Evolutionary conservation across 148 eudicot genomes (phyloP), one percentile per base, ranked within the genome.

Genomic region (Vaccinium darrowii): DNA sequence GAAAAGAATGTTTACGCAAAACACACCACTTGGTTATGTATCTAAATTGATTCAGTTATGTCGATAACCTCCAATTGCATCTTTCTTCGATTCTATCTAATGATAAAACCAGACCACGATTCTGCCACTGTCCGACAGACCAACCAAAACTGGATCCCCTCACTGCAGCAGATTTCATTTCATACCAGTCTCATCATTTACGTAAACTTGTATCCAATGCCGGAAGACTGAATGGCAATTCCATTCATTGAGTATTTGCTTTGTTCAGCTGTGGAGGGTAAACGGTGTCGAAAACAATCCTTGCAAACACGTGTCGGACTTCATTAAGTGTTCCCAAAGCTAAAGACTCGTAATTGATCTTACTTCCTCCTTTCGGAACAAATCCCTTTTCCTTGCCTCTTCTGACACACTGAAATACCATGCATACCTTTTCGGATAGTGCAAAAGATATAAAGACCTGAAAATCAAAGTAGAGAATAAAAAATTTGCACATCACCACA

Each of bases 241-340:
- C 50, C 51, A 8, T 57, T n/a, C 15, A 81, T 67, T 7, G 63
- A 60, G 78, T 60, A 49, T 13, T 60, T 81, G 12, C 62, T 75
- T 52, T 76, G 63, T 73, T 58, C 19, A 82, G 79, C 30, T 56
- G 62, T 18, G 84, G 78, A 9, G 98, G 98, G 85, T 94, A 94
- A 82, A 94, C 58, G 16, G 98, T 91, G 85, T 94, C 95, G 80
- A 94, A 96, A 67, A 94, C 91, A 76, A 93, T 89, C 88, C 98
- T 94, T 9, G 98, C 95, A 87, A 96, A 93, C 49, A 91, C 83
- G 78, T 91, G 93, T 49, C 95, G 88, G 50, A 92, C 91, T 91
- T 94, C 98, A 69, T 84, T 85, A 82, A 90, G 69, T 80, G 86
- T 90, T 84, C 98, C 98, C 73, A 60, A 3, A 58, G 93, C 92